Evolutionary conservation across 441 rosid species (phyloP), one percentile per base, ranked within the genome.

Genomic region (Euphorbia corollata): DNA sequence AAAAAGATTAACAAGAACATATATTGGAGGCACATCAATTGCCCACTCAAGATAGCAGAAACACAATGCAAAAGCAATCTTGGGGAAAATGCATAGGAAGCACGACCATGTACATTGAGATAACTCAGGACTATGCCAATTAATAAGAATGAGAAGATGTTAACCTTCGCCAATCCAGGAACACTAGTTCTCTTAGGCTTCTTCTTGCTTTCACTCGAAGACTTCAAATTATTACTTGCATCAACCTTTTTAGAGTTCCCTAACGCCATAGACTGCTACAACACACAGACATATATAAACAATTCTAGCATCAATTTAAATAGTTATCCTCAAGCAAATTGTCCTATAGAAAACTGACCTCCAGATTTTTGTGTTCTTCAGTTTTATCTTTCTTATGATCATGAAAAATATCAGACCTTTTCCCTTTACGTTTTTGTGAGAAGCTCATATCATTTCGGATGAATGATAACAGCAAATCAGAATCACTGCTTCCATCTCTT

Each of bases 121-220:
- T 19, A 59, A 68, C 76, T 38, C 50, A 20, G 41, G 55, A 69
- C 39, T 19, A 34, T 19, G 30, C 36, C 62, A 50, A 39, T 16
- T 61, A 24, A 34, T 73, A 64, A 61, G 48, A 13, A 23, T 19
- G 47, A 12, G 13, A 43, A 73, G 58, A 57, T 11, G 15, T 59
- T 62, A 71, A 92, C 99, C 99, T 90, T 95, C 13, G 81, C 82
- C 81, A 87, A 75, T 61, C 96, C 96, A 45, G 91, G 65, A 64
- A 81, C 61, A 79, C 85, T 82, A 81, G 78, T 87, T 78, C 96
- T 86, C 85, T 86, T 92, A 57, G 83, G 84, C 73, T 90, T 92
- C 85, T 92, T 86, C 67, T 70, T 51, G 71, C 92, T 80, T 82
- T 82, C 95, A 75, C 73, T 60, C 24, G 83, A 78, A 77, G 97